phyloP scores from a whole-genome alignment of 495 filamentous ascomycete genomes.

The Schizothecium vesticola region DNA sequence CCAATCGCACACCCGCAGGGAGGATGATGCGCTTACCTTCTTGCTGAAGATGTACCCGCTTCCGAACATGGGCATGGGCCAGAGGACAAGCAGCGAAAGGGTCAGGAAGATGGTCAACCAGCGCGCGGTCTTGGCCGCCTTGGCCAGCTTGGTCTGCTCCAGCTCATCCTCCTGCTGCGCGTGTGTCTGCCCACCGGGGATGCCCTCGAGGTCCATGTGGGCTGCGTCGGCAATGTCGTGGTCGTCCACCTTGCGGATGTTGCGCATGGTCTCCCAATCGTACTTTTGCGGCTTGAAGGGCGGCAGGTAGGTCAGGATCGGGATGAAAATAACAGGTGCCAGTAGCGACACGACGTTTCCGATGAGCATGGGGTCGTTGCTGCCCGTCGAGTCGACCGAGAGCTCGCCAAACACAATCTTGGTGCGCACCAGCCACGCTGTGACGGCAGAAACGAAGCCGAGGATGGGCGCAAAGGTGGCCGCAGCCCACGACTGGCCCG shows the following conservation, averaged over 20 bases:
- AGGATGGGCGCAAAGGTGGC: conserved; percentile 57
- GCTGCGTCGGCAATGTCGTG: conserved; percentile 5
- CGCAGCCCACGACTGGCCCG: conserved; percentile 58
- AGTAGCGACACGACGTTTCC: conserved; percentile 66
- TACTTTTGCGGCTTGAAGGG: conserved; percentile 10
- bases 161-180: neutral
- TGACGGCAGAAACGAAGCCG: conserved; percentile 57
- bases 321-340: conserved; percentile 59
- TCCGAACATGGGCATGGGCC: conserved; percentile 13
- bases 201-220: conserved; percentile 4
- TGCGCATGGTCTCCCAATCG: conserved; percentile 9
- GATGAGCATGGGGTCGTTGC: conserved; percentile 74
- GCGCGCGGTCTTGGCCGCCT: conserved; percentile 9
- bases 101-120: conserved; percentile 3
- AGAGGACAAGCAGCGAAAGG: conserved; percentile 1
- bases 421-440: conserved; percentile 68
- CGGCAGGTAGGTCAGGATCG: conserved; percentile 9
- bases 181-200: neutral
- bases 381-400: conserved; percentile 56
- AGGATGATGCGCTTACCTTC: neutral
- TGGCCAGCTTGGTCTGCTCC: conserved; percentile 5
- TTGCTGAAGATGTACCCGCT: conserved; percentile 11
- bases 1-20: too few relatives aligned
- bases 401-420: conserved; percentile 57
- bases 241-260: conserved; percentile 10